phyloP scores from a whole-genome alignment of 2,329 filamentous ascomycete genomes.

The Mycosphaerelloides madeirae region DNA sequence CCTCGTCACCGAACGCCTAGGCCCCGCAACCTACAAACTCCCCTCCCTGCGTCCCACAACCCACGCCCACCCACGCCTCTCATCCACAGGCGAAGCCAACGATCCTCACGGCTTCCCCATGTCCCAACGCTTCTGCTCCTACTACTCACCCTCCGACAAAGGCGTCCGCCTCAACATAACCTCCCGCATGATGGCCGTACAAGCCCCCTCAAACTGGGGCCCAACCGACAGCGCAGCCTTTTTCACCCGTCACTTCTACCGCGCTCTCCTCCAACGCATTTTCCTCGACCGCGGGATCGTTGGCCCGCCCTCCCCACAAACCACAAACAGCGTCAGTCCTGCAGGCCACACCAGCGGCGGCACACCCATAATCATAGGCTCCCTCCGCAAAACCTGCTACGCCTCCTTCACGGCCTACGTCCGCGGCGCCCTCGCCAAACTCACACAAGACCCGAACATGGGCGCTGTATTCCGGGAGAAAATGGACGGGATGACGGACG shows the following conservation, averaged over 20 bases:
- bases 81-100: constrained; percentile 62
- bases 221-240: constrained; percentile 74
- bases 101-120: constrained; percentile 94
- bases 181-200: constrained; percentile 95
- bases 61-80: constrained; percentile 57
- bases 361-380: constrained; percentile 81
- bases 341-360: constrained; percentile 36
- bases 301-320: constrained; percentile 43
- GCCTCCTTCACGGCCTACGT: constrained; percentile 70
- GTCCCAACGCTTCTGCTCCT: constrained; percentile 63
- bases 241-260: constrained; percentile 90
- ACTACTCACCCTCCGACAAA: constrained; percentile 33
- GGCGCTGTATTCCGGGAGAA: constrained; percentile 58
- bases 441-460: constrained; percentile 58
- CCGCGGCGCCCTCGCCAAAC: constrained; percentile 71
- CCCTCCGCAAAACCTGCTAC: constrained; percentile 75
- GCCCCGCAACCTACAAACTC: constrained; percentile 80
- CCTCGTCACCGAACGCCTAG: constrained; percentile 82
- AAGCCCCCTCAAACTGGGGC: constrained; percentile 92
- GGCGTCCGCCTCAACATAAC: constrained; percentile 90
- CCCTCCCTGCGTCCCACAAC: constrained; percentile 63
- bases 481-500: constrained; percentile 66
- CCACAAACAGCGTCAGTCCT: constrained; percentile 30
- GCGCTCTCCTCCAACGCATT: constrained; percentile 84
- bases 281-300: constrained; percentile 81